Evolutionary conservation across 331 rosid genomes (phyloP).

Genomic region (Phaseolus coccineus): DNA sequence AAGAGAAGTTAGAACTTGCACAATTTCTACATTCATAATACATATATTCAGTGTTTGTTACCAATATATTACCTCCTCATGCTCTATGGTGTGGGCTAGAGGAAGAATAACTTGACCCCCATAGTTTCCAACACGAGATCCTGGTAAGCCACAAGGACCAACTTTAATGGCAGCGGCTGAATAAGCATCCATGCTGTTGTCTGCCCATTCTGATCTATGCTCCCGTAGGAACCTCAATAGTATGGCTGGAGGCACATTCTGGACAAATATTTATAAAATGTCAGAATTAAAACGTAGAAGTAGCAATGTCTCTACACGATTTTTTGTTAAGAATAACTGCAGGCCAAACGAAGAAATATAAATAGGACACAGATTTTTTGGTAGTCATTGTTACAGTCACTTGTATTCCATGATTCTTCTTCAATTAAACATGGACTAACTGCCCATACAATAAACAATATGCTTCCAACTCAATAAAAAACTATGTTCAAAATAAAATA

Average conservation of each 20-base stretch:
- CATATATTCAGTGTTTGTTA: background rate
- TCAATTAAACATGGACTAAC: background rate
- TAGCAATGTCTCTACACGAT: background rate
- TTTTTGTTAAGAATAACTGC: background rate
- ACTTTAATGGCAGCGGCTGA: conserved; percentile 97
- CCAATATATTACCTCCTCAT: conserved; percentile 78
- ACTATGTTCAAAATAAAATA: background rate
- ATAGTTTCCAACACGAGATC: conserved; percentile 90
- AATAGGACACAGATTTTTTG: too few species aligned
- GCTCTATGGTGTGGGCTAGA: conserved; percentile 95
- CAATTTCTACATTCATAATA: background rate
- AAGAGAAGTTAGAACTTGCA: conserved; percentile 7
- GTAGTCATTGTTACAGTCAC: background rate
- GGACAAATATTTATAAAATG: conserved; percentile 37
- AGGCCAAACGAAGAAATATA: background rate
- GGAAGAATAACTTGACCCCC: conserved; percentile 99
- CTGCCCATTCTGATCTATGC: conserved; percentile 99
- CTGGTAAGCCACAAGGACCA: conserved; percentile 93
- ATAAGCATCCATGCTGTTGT: conserved; percentile 95
- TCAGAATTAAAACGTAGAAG: conserved; percentile 3
- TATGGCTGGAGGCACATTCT: conserved; percentile 99
- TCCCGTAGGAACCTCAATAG: conserved; percentile 92
- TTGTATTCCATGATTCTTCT: background rate
- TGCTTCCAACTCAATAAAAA: background rate
- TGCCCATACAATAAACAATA: conserved; percentile 2